Percentiles rank a stretch among this genome's conserved stretches.
phyloP scores from a whole-genome alignment of 2,329 filamentous ascomycete genomes.

The Aspergillus brasiliensis region DNA sequence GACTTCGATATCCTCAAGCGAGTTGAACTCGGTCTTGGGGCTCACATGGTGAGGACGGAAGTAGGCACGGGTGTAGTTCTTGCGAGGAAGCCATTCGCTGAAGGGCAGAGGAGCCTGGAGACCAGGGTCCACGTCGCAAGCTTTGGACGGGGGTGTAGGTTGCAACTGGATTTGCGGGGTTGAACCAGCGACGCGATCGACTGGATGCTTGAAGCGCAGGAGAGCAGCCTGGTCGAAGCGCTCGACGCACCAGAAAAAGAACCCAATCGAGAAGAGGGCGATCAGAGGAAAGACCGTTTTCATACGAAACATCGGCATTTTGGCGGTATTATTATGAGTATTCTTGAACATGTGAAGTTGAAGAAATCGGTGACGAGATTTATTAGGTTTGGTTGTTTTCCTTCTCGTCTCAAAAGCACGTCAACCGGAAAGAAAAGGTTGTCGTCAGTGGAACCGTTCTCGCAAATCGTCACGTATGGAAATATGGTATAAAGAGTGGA shows the following conservation, averaged over 20 bases:
- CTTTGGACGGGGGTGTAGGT: slow-evolving; percentile 20
- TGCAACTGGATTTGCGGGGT: slow-evolving; percentile 27
- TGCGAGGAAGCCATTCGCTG: slow-evolving; percentile 45
- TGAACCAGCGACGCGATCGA: slow-evolving; percentile 30
- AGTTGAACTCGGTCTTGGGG: slow-evolving; percentile 40
- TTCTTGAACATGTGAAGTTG: slow-evolving; percentile 36
- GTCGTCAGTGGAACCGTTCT: slow-evolving; percentile 11
- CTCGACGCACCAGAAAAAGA: slow-evolving; percentile 46
- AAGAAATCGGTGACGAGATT: slow-evolving; percentile 1
- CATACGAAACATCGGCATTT: slow-evolving; percentile 43
- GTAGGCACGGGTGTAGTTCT: slow-evolving; percentile 48
- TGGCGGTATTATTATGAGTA: slow-evolving; percentile 29
- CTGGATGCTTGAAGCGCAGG: slow-evolving; percentile 39
- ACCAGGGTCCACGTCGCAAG: slow-evolving; percentile 40
- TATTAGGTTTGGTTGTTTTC: slow-evolving; percentile 15
- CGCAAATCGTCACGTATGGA: slow-evolving; percentile 9
- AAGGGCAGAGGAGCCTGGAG: slow-evolving; percentile 40
- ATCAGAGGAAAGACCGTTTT: slow-evolving; percentile 44
- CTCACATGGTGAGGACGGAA: slow-evolving; percentile 42
- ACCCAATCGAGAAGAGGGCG: slow-evolving; percentile 40
- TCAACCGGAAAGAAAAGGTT: slow-evolving; percentile 11
- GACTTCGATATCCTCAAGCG: slow-evolving; percentile 41
- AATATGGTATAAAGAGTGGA: slow-evolving; percentile 23
- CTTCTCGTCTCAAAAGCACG: slow-evolving; percentile 16
- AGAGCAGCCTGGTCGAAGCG: slow-evolving; percentile 42